Conservation (phyloP, 805 yeast species). For the Ogataea chonburiensis region DNA sequence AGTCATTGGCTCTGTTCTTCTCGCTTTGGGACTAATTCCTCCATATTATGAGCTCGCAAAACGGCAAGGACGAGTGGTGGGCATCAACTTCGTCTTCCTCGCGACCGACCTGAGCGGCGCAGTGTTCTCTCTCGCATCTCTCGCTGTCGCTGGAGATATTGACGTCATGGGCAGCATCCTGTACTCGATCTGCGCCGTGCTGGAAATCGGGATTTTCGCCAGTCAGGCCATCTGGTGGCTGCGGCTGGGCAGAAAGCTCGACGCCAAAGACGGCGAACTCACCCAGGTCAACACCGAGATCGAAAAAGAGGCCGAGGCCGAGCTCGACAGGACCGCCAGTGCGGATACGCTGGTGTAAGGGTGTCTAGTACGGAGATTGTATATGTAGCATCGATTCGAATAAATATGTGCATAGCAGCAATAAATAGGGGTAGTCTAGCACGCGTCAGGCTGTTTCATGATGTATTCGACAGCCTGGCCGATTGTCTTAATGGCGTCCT, state of each 20-base stretch:
- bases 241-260: conserved; percentile 4
- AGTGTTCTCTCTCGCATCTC: conserved; percentile 57
- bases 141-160: conserved; percentile 52
- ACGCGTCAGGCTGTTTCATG: conserved; percentile 56
- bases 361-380: conserved; percentile 1
- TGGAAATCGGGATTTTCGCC: conserved; percentile 75
- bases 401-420: conserved; percentile 5
- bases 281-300: conserved; percentile 3
- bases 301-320: not conserved
- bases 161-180: conserved; percentile 80
- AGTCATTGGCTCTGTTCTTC: conserved; percentile 68
- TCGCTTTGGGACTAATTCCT: conserved; percentile 80
- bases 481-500: conserved; percentile 91
- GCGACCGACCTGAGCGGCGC: conserved; percentile 54
- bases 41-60: conserved; percentile 85
- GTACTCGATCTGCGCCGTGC: conserved; percentile 66
- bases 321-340: not conserved
- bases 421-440: conserved; percentile 22
- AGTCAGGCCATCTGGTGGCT: conserved; percentile 72
- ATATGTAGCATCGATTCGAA: conserved; percentile 5
- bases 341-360: conserved; percentile 7
- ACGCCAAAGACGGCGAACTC: conserved; percentile 4
- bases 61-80: conserved; percentile 80
- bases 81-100: conserved; percentile 52
- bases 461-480: conserved; percentile 92